These are phyloP conservation scores for Hysterangium stoloniferum DNA, from an alignment of 768 basidiomycete species.

Conservation along the genomic window DNA sequence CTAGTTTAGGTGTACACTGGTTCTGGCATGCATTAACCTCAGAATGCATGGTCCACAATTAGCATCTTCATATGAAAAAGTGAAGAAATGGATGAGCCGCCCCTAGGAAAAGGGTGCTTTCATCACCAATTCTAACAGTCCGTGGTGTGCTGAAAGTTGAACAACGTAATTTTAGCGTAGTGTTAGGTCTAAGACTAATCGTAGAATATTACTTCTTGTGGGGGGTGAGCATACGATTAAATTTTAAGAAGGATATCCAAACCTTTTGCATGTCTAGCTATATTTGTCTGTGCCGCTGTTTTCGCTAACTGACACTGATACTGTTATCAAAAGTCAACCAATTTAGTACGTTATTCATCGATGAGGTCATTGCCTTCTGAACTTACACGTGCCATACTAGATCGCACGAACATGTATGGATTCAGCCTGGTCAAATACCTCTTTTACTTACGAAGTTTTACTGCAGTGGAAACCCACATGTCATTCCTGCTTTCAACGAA, in stretches of 20 bases:
- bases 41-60: no score
- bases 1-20: no score
- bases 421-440: slow-evolving; percentile 11
- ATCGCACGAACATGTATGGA: slow-evolving; percentile 49
- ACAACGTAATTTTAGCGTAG: slow-evolving; percentile 32
- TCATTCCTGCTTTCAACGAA: slow-evolving; percentile 42
- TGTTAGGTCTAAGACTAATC: slow-evolving; percentile 44
- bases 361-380: no score
- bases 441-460: background rate
- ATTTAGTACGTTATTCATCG: slow-evolving; percentile 9
- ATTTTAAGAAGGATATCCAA: background rate
- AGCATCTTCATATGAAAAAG: no score
- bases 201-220: slow-evolving; percentile 41
- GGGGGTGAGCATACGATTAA: slow-evolving; percentile 32
- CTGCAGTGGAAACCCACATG: slow-evolving; percentile 47
- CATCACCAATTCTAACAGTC: no score
- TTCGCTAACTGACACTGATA: no score
- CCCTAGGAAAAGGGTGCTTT: no score
- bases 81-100: no score
- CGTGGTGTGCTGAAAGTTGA: background rate
- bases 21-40: no score
- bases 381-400: slow-evolving; percentile 25
- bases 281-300: slow-evolving; percentile 46
- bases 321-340: slow-evolving; percentile 20
- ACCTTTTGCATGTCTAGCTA: slow-evolving; percentile 26